Base-by-base conservation (phyloP, 2,329 filamentous ascomycete species). In the Coleophoma eucalyptorum region DNA sequence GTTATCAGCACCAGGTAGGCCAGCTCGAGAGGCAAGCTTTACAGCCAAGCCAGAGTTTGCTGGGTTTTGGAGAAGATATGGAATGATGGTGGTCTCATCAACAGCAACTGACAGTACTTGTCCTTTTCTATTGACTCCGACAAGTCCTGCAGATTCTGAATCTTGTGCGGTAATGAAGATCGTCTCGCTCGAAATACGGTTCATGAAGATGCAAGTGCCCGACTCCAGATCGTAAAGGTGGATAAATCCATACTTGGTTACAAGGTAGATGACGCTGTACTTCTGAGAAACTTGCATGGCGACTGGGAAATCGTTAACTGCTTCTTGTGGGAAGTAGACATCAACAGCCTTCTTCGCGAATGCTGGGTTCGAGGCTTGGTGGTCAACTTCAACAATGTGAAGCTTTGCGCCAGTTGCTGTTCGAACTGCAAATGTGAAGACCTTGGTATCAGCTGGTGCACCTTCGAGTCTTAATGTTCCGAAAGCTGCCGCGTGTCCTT, bases 161-260 rank as follows among this genome's bases (percentile, higher is more conserved):
- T 99, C 94, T 34, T 86, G 76, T 43, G 90, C 87, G 18, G 92
- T 97, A 21, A 93, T 95, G 75, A 99, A 99, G 68, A 99, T 97
- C 21, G 94, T 99, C 68, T 99, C 94, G 76, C 91, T 96, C 33
- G 94, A 99, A 65, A 99, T 99, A 62, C 95, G 88, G 79, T 99
- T 99, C 91, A 99, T 95, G 81, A 97, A 99, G 67, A 99, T 94
- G 69, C 90, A 95, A 12, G 88, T 89, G 52, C 90, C 95, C 7
- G 89, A 94, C 76, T 99, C 95, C 51, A 99, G 83, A 66, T 99
- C 95, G 73, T 99, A 97, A 20, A 99, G 82, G 72, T 99, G 94
- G 63, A 99, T 97, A 74, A 97, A 99, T 48, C 94, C 94, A 65
- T 97, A 99, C 72, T 99, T 99, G 51, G 94, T 99, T 56, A 99